Base-by-base conservation (phyloP, 352 stramenopile species). In the Phytophthora sansomeana region DNA sequence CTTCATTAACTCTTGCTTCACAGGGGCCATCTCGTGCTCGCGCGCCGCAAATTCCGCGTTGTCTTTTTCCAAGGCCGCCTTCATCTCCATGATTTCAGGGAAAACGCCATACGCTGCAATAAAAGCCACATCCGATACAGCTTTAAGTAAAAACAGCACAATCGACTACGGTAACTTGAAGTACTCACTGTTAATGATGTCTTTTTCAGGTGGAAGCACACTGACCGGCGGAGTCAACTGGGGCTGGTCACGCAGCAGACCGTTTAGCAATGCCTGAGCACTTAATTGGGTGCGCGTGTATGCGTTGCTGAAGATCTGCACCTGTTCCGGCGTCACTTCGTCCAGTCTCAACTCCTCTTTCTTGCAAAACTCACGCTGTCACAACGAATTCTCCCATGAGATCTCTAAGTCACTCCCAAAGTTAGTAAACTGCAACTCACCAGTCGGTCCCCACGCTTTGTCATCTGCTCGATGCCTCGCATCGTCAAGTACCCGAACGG, bases 211-310 rank as follows among this genome's bases (percentile, higher is more conserved):
- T n/a, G 80, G 76, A 4, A 95, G 65, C 28, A 95, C 81, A 32
- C 84, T 63, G 8, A 95, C 67, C 5, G 38, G 60, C 36, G 77
- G 81, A 7, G 48, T 56, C 24, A 89, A 29, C 6, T 81, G 67
- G 5, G 49, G 65, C 14, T 86, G 54, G 29, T 72, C 69, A 4
- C 53, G 54, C 6, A 91, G 58, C 46, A 95, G 67, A 3, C 75
- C 80, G 1, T 46, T 64, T 16, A 95, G 68, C 30, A 95, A 54
- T 33, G 82, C 77, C 63, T 92, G 81, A 11, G 81, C 85, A 64
- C 87, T 95, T 14, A 91, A 43, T 62, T 95, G 87, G n/a, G 87
- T 95, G 42, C 87, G 85, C 16, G 75, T 82, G 74, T 93, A 93
- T 26, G 79, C 53, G 44, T 90, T 93, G 60, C 83, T 87, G 57